Conservation (phyloP, 2,329 filamentous ascomycete genomes). For the Cladosporium sp. region DNA sequence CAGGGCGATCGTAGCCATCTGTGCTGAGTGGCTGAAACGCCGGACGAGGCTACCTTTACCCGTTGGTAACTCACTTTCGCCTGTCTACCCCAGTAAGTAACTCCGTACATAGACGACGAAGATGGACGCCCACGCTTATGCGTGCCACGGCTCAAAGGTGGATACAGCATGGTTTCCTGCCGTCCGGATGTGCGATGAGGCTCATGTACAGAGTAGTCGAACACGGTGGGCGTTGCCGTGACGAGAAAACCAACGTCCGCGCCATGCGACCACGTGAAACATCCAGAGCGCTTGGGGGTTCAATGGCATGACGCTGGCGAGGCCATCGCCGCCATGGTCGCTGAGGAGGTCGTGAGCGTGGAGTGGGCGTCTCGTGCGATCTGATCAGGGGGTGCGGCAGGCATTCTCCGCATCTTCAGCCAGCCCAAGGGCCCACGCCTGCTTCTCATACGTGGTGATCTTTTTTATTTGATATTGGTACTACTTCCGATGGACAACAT, state of each 20-base stretch:
- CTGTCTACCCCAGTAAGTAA: neutral
- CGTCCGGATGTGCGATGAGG: neutral
- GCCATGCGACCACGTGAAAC: conserved; percentile 11
- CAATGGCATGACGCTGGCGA: neutral
- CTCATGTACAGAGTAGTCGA: neutral
- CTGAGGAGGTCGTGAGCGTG: neutral
- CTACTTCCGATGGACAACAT: neutral
- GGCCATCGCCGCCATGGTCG: neutral
- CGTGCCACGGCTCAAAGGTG: neutral
- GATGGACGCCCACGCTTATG: neutral
- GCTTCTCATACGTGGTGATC: conserved; percentile 5
- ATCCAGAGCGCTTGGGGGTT: conserved; percentile 3
- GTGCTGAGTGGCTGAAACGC: conserved; percentile 16
- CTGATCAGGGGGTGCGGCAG: neutral
- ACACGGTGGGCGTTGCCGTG: conserved; percentile 3
- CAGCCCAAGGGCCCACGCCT: neutral
- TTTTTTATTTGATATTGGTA: neutral
- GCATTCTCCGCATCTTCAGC: conserved; percentile 15
- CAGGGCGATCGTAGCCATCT: neutral
- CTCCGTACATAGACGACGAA: neutral
- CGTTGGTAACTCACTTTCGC: neutral
- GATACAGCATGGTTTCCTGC: neutral
- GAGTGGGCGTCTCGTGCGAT: neutral
- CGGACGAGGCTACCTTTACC: neutral
- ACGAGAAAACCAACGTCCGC: conserved; percentile 2